Evolutionary conservation across 2,329 filamentous ascomycete genomes (phyloP).

Genomic region (Fusarium concolor): DNA sequence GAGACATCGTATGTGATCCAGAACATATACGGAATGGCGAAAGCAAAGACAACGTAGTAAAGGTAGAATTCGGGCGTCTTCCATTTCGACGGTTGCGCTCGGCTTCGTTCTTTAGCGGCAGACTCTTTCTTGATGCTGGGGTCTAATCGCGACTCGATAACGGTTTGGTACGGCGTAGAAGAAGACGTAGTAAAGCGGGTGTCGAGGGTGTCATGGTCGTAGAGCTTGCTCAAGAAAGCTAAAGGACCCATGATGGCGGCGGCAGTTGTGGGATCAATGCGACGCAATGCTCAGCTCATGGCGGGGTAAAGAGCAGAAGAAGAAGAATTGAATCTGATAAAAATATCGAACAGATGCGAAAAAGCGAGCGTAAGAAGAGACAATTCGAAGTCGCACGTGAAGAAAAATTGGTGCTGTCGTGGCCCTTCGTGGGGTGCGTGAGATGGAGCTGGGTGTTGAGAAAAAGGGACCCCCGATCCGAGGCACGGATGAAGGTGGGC

Average conservation of each 20-base stretch:
- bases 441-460: constrained; percentile 32
- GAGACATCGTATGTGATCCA: constrained; percentile 90
- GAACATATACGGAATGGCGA: constrained; percentile 86
- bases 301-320: constrained; percentile 1
- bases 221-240: constrained; percentile 64
- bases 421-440: constrained; percentile 42
- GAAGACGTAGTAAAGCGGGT: constrained; percentile 76
- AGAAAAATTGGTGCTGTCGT: constrained; percentile 39
- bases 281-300: constrained; percentile 40
- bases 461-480: constrained; percentile 40
- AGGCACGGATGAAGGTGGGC: constrained; percentile 31
- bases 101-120: constrained; percentile 53
- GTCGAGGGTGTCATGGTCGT: constrained; percentile 72
- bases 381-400: constrained; percentile 1
- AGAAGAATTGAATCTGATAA: background rate
- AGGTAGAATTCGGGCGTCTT: constrained; percentile 85
- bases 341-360: background rate
- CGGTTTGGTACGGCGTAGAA: constrained; percentile 71
- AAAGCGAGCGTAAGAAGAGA: constrained; percentile 14
- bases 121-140: constrained; percentile 50
- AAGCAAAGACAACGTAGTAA: constrained; percentile 77
- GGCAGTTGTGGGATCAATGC: constrained; percentile 22
- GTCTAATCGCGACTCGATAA: constrained; percentile 64
- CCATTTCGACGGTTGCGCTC: constrained; percentile 79
- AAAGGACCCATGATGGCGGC: constrained; percentile 55